These are phyloP conservation scores for Backusella circina DNA, from an alignment of 192 early-diverging fungal genomes.

Conservation along the genomic window DNA sequence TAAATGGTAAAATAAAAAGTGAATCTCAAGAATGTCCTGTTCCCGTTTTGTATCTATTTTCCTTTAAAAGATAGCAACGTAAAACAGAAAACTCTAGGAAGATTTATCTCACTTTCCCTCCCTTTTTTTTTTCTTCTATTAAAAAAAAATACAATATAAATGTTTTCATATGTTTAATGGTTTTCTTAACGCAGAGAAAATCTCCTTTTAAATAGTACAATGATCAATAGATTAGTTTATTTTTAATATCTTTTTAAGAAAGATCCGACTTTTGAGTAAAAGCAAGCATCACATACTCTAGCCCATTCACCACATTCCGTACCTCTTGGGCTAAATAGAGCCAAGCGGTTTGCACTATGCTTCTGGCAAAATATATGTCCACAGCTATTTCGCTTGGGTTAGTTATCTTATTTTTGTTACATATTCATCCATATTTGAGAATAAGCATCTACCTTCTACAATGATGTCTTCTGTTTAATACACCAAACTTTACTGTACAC, in stretches of 20 bases:
- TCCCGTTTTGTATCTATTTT: neutral
- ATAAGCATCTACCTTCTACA: slow-evolving; percentile 4
- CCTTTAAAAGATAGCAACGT: neutral
- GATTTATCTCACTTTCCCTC: neutral
- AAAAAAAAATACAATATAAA: neutral
- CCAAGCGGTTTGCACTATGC: slow-evolving; percentile 9
- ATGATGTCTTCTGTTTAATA: slow-evolving; percentile 4
- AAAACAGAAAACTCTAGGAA: neutral
- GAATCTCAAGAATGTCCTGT: neutral
- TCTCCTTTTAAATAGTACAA: neutral
- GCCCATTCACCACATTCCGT: slow-evolving; percentile 13
- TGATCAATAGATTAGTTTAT: neutral
- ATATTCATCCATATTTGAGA: neutral
- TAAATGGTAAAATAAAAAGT: neutral
- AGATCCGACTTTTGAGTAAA: slow-evolving; percentile 1
- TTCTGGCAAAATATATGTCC: slow-evolving; percentile 17
- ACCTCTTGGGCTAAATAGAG: slow-evolving; percentile 1
- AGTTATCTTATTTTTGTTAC: neutral
- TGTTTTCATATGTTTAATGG: neutral
- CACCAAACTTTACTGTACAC: slow-evolving; percentile 3
- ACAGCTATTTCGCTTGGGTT: slow-evolving; percentile 3
- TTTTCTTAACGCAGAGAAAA: neutral
- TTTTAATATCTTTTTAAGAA: neutral
- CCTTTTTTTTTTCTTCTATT: neutral
- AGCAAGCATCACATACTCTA: slow-evolving; percentile 19